phyloP scores from a whole-genome alignment of 1,284 basidiomycete species.

The Caloboletus inedulis region DNA sequence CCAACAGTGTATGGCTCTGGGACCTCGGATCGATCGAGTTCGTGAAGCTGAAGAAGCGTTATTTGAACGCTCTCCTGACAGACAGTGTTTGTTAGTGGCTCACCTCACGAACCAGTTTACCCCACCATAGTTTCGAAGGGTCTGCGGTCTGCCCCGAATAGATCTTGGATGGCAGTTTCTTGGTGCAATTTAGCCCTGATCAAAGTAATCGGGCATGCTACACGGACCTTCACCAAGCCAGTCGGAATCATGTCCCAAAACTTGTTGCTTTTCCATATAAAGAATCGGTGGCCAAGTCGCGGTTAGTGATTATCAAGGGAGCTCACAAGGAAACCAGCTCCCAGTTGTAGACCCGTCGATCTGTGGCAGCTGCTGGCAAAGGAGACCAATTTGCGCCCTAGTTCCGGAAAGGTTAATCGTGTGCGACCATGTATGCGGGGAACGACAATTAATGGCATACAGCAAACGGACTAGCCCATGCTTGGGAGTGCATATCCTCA shows the following conservation, averaged over 20 bases:
- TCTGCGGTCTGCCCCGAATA: constrained; percentile 35
- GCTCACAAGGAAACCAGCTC: constrained; percentile 48
- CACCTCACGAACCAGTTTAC: constrained; percentile 49
- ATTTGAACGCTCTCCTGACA: background rate
- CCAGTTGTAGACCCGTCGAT: constrained; percentile 37
- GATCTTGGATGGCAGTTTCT: constrained; percentile 45
- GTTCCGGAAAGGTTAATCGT: background rate
- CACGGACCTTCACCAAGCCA: constrained; percentile 42
- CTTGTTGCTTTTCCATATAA: constrained; percentile 37
- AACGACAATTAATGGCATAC: constrained; percentile 47
- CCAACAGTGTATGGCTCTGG: constrained; percentile 37
- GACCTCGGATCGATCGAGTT: constrained; percentile 36
- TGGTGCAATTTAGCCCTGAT: constrained; percentile 13
- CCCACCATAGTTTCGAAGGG: constrained; percentile 48
- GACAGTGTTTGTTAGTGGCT: constrained; percentile 16
- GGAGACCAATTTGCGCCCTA: constrained; percentile 71
- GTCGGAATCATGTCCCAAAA: constrained; percentile 49
- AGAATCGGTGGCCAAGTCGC: background rate
- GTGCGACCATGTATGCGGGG: background rate
- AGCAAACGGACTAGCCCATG: constrained; percentile 71
- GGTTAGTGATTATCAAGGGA: background rate
- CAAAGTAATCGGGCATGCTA: constrained; percentile 10
- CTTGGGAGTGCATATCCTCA: constrained; percentile 54
- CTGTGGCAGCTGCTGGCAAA: constrained; percentile 47
- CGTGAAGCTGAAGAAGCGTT: constrained; percentile 36